Percentiles rank a stretch among this genome's conserved stretches.
Conservation (phyloP, 2,329 filamentous ascomycete genomes). For the Simplicillium sp. region DNA sequence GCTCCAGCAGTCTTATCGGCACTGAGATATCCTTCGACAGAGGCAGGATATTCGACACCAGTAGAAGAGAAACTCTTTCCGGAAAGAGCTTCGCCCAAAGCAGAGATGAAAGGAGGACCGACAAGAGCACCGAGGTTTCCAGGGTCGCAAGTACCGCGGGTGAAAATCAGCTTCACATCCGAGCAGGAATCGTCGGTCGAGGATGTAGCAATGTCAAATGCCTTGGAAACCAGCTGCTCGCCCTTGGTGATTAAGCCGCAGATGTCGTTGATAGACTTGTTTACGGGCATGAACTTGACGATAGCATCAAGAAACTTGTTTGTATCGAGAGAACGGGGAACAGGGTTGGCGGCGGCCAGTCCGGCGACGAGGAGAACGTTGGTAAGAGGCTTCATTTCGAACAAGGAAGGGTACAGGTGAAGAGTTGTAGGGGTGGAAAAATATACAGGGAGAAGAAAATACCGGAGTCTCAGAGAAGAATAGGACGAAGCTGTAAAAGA, state of each 20-base stretch:
- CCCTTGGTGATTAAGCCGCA: slow-evolving; percentile 8
- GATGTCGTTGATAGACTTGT: slow-evolving; percentile 6
- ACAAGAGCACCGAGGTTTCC: slow-evolving; percentile 19
- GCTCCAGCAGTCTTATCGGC: slow-evolving; percentile 11
- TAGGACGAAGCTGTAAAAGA: too few species aligned
- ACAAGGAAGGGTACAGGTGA: too few species aligned
- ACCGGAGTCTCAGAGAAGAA: too few species aligned
- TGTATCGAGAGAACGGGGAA: not conserved
- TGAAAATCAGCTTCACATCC: slow-evolving; percentile 18
- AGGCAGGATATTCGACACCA: slow-evolving; percentile 17
- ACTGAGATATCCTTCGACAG: slow-evolving; percentile 14
- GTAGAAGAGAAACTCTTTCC: slow-evolving; percentile 12
- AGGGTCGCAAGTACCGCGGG: slow-evolving; percentile 18
- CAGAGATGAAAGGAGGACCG: slow-evolving; percentile 16
- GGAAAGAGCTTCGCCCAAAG: slow-evolving; percentile 9
- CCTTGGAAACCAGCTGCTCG: slow-evolving; percentile 7
- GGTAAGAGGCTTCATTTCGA: too few species aligned
- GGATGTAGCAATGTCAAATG: slow-evolving; percentile 8
- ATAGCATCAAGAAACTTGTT: slow-evolving; percentile 3
- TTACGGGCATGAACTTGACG: slow-evolving; percentile 8
- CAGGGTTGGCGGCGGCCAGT: too few species aligned
- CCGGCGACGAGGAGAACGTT: too few species aligned
- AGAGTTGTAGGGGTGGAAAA: too few species aligned
- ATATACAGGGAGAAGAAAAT: too few species aligned
- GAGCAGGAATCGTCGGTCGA: slow-evolving; percentile 11